phyloP scores from a whole-genome alignment of 1,284 basidiomycete genomes.

The Pseudozyma hubeiensis region DNA sequence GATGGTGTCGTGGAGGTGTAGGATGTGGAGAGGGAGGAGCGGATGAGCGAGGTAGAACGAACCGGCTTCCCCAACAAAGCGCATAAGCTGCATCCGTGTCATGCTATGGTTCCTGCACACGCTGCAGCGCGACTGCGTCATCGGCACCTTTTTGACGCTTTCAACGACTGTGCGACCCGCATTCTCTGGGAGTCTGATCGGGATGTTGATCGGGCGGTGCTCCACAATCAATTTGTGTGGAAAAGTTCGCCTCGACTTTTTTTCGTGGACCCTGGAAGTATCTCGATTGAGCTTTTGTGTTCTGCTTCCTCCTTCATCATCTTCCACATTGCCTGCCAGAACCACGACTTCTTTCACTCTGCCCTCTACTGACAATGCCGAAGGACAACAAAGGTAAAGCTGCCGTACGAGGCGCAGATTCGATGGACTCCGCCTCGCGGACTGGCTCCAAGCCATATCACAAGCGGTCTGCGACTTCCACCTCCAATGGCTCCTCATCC shows the following conservation, averaged over 20 bases:
- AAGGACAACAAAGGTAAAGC: constrained; percentile 30
- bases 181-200: neutral
- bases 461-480: constrained; percentile 18
- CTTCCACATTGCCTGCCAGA: neutral
- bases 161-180: neutral
- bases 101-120: neutral
- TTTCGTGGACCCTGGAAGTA: no score
- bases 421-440: constrained; percentile 6
- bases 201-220: no score
- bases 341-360: neutral
- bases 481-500: constrained; percentile 3
- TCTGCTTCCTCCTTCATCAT: constrained; percentile 6
- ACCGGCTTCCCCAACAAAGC: constrained; percentile 14
- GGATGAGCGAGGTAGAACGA: neutral
- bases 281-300: neutral
- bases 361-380: constrained; percentile 14
- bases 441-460: constrained; percentile 12
- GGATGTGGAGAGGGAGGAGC: neutral
- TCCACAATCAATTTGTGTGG: no score
- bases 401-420: constrained; percentile 8
- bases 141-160: constrained; percentile 11
- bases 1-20: no score
- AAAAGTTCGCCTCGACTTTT: no score
- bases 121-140: constrained; percentile 20
- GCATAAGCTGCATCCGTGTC: neutral